phyloP scores from a whole-genome alignment of 805 yeast genomes.

The Brettanomyces anomalus region DNA sequence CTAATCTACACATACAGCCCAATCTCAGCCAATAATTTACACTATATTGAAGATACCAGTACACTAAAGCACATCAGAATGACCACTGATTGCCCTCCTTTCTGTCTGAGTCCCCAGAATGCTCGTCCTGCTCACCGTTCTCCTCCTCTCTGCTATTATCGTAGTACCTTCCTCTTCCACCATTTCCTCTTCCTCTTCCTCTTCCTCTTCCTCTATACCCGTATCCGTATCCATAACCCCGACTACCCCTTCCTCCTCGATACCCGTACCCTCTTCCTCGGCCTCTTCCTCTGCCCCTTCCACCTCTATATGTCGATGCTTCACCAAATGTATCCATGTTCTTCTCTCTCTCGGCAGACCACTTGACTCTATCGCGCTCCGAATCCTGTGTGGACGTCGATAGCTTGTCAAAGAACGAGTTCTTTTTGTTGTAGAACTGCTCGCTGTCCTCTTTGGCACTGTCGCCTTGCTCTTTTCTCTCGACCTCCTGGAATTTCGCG shows the following conservation, averaged over 20 bases:
- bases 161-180: conserved; percentile 13
- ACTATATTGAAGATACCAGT: background rate
- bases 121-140: conserved; percentile 14
- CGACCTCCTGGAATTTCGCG: conserved; percentile 57
- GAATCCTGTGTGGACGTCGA: conserved; percentile 56
- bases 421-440: conserved; percentile 60
- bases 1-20: too few relatives aligned
- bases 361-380: conserved; percentile 38
- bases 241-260: conserved; percentile 30
- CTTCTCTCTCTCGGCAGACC: conserved; percentile 64
- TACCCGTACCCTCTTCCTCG: conserved; percentile 43
- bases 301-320: conserved; percentile 32
- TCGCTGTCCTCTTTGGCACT: conserved; percentile 20
- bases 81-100: conserved; percentile 31
- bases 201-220: conserved; percentile 16
- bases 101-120: conserved; percentile 36
- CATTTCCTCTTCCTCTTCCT: conserved; percentile 15
- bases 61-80: background rate
- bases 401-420: conserved; percentile 84
- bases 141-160: conserved; percentile 13
- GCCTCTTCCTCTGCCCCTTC: conserved; percentile 24
- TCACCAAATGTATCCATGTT: conserved; percentile 84
- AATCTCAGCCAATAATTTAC: background rate
- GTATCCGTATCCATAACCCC: conserved; percentile 19
- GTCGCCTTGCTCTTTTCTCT: conserved; percentile 19